Conservation (phyloP, 805 yeast species). For the Metschnikowia orientalis region DNA sequence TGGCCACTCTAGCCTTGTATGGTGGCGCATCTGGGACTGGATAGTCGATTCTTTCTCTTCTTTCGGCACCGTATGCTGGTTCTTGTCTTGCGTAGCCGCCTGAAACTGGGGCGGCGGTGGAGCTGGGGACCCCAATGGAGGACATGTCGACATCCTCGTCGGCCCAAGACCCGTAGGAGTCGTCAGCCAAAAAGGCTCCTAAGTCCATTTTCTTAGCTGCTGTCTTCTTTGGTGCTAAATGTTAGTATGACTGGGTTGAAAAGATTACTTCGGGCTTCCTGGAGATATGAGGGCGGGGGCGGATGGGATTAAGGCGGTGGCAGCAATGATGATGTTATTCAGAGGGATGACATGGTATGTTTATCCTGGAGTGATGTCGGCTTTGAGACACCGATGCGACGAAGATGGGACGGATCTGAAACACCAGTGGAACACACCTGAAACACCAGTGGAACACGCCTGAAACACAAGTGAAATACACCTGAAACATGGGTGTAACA, state of each 20-base stretch:
- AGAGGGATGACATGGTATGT: too few relatives aligned
- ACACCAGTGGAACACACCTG: too few relatives aligned
- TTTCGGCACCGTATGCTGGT: conserved; percentile 6
- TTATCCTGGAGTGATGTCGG: too few relatives aligned
- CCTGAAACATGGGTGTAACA: too few relatives aligned
- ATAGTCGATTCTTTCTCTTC: conserved; percentile 57
- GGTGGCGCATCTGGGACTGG: conserved; percentile 94
- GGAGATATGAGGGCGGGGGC: too few relatives aligned
- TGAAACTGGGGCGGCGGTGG: conserved; percentile 16
- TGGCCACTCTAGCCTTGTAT: conserved; percentile 81
- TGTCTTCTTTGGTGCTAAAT: conserved; percentile 47
- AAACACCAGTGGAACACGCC: too few relatives aligned
- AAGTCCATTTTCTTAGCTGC: conserved; percentile 70
- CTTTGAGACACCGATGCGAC: too few relatives aligned
- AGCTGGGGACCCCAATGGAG: conserved; percentile 50
- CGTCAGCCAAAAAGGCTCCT: conserved; percentile 78
- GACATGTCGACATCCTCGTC: conserved; percentile 74
- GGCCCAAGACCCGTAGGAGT: conserved; percentile 76
- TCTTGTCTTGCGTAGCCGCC: conserved; percentile 10
- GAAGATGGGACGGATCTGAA: too few relatives aligned
- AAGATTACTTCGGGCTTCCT: too few relatives aligned
- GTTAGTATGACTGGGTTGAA: conserved; percentile 10
- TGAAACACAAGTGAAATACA: too few relatives aligned
- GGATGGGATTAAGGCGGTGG: too few relatives aligned
- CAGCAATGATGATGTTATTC: too few relatives aligned